Evolutionary conservation across 805 yeast genomes (phyloP), one percentile per base, ranked within the genome.

Genomic region (Wickerhamomyces subpelliculosus): DNA sequence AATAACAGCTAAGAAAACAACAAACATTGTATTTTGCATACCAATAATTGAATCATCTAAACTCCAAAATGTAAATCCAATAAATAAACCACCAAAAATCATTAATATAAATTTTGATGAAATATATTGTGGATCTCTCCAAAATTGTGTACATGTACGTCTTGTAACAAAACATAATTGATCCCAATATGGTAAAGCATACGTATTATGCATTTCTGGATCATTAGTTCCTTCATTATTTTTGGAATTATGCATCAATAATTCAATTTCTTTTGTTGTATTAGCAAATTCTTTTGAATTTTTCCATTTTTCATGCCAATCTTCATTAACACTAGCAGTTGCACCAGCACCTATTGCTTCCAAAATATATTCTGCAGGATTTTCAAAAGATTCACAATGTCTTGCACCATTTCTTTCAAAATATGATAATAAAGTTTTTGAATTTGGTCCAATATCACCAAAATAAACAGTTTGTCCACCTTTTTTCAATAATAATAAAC

Each of bases 301-400:
- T 4, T 37, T 49, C 90, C 90, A 83, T 5, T 70, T 67, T 14
- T 73, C 70, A 53, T 66, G 65, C 84, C 85, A 83, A 55, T 83
- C 79, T 30, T 62, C 67, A 13, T 61, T 57, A 6, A 65, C 70
- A 26, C 58, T 45, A 3, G 82, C 78, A 27, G 83, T 78, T 4
- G 86, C 84, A 48, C 87, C 88, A n/a, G 86, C 86, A 30, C 87
- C 86, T 55, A 83, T 79, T n/a, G 72, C 73, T 44, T 79, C 82
- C 43, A 81, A 62, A 52, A 81, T 72, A 60, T 80, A 81, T 55
- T 80, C 88, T n/a, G 88, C 88, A 2, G 88, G 87, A 45, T 81
- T 81, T 36, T 77, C 86, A 16, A 47, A 47, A 20, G 58, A 58
- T 4, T 58, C 61, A 58, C 84, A 82, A 36, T 64, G 64, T 48